These are phyloP conservation scores for Puccinia hordei DNA, from an alignment of 1,284 basidiomycete species.

Conservation along the genomic window DNA sequence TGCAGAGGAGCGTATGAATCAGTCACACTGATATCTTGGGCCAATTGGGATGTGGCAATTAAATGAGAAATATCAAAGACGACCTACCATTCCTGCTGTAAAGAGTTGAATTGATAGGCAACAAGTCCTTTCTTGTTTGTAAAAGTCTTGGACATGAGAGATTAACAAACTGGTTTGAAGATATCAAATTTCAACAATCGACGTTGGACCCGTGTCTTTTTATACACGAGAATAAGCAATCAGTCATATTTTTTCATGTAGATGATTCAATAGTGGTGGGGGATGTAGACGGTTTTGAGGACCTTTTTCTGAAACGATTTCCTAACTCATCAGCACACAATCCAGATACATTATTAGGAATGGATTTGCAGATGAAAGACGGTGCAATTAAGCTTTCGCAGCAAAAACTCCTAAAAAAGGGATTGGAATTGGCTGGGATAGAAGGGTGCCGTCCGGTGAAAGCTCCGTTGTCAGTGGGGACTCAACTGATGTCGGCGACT, in stretches of 20 bases:
- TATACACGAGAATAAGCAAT: neutral
- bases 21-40: neutral
- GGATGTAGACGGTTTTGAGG: neutral
- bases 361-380: neutral
- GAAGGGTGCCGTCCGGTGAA: neutral
- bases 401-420: neutral
- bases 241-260: conserved; percentile 3
- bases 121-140: conserved; percentile 23
- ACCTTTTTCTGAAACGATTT: neutral
- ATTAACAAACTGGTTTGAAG: neutral
- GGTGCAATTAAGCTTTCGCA: neutral
- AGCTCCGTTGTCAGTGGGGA: neutral
- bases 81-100: conserved; percentile 15
- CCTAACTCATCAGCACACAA: neutral
- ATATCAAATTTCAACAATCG: neutral
- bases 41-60: neutral
- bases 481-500: neutral
- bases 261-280: neutral
- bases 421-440: neutral
- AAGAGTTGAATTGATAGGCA: conserved; percentile 45
- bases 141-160: neutral
- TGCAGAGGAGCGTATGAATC: neutral
- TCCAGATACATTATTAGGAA: neutral
- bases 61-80: neutral
- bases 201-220: neutral